Conservation (phyloP, 306 rosid species). For the Glycine tomentella region DNA sequence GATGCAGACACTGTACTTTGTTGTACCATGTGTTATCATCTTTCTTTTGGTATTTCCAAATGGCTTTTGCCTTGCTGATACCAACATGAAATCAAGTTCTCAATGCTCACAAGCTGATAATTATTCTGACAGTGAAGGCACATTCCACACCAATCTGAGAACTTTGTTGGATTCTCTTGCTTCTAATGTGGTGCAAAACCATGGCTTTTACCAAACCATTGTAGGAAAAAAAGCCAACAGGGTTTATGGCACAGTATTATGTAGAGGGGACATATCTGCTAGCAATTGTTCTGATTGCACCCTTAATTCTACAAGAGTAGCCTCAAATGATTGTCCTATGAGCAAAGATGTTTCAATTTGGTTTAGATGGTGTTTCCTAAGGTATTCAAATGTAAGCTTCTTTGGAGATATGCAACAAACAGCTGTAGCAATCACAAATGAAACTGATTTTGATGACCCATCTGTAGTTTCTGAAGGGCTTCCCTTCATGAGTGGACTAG, state of each 20-base stretch:
- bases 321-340: constrained; percentile 47
- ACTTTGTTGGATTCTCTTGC: constrained; percentile 51
- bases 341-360: constrained; percentile 56
- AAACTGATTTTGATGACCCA: constrained; percentile 60
- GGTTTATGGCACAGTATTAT: constrained; percentile 58
- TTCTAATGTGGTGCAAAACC: constrained; percentile 47
- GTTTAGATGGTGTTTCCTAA: constrained; percentile 66
- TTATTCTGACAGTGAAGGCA: constrained; percentile 40
- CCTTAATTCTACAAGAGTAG: constrained; percentile 44
- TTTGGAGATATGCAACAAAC: constrained; percentile 49
- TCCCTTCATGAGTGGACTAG: constrained; percentile 52
- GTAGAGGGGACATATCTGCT: constrained; percentile 64
- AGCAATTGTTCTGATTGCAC: constrained; percentile 52
- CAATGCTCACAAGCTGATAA: constrained; percentile 50
- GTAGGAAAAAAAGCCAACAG: constrained; percentile 44
- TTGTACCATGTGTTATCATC: constrained; percentile 20
- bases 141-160: constrained; percentile 52
- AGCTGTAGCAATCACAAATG: constrained; percentile 52
- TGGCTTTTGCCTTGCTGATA: constrained; percentile 47
- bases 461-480: constrained; percentile 54
- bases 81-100: constrained; percentile 20
- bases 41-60: constrained; percentile 32
- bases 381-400: constrained; percentile 56
- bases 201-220: constrained; percentile 58
- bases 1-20: constrained; percentile 45